Evolutionary conservation across 2,329 filamentous ascomycete genomes (phyloP), one percentile per base, ranked within the genome.

Genomic region (Apiospora saccharicola): DNA sequence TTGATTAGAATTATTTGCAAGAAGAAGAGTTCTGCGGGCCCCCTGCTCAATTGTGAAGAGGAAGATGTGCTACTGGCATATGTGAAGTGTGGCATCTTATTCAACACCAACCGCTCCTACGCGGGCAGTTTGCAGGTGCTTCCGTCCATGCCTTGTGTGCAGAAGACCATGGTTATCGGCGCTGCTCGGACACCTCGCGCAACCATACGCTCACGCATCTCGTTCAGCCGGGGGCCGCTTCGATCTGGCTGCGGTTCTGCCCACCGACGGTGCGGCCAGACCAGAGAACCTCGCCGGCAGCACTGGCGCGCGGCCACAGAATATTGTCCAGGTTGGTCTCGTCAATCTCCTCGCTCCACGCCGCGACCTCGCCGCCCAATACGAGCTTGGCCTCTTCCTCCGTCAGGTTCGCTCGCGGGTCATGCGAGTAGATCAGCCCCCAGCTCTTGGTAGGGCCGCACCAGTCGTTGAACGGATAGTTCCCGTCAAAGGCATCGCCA

Each of bases 311-410:
- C 10, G 94, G 94, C 94, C 94, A 97, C 12, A 96, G 83, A 81
- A 93, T 90, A 47, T 85, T 84, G 83, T 97, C 94, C 19, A 97
- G 80, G 79, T 92, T 95, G n/a, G 90, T 84, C 3, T 89, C 83
- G 81, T 98, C 95, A 74, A 89, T 87, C n/a, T 92, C 92, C 84
- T 97, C 95, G 75, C 88, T 89, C 94, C 94, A 98, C 72, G 94
- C 89, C 71, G 93, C 92, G 22, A 92, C 90, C 83, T 97, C 95
- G 37, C 94, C 95, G 64, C 95, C 95, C 12, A 96, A 81, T 3
- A 97, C 91, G 16, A 94, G 87, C 78, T 91, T 86, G 37, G 90
- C 89, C 61, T 90, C 82, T 37, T 90, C 86, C 13, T 82, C 83
- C 0, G 91, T 88, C 5, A 97, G 86, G 67, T 89, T 89, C 3